Percentiles rank a stretch among this genome's conserved stretches.
Conservation (phyloP, 768 basidiomycete genomes). For the Leccinellum albellum region DNA sequence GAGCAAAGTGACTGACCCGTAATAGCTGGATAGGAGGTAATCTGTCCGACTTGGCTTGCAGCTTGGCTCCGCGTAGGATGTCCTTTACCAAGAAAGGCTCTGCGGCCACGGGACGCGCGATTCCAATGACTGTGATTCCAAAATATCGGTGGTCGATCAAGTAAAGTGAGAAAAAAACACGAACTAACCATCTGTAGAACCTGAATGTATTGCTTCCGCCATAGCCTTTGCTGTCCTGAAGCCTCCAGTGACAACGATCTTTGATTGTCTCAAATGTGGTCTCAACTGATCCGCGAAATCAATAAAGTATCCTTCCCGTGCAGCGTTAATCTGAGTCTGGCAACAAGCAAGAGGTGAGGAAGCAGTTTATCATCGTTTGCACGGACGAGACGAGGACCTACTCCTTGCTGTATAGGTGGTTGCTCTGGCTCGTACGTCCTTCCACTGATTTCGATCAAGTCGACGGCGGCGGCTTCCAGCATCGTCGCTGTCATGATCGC, state of each 20-base stretch:
- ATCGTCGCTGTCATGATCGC: constrained; percentile 25
- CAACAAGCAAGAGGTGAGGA: neutral
- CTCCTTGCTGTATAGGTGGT: constrained; percentile 4
- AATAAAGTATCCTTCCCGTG: constrained; percentile 30
- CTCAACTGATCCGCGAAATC: constrained; percentile 28
- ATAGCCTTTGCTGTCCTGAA: constrained; percentile 29
- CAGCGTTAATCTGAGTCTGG: constrained; percentile 11
- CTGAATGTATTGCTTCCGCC: constrained; percentile 23
- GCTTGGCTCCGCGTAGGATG: constrained; percentile 24
- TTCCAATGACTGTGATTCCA: constrained; percentile 22
- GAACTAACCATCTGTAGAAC: constrained; percentile 27
- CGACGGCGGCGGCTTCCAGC: constrained; percentile 34
- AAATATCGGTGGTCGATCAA: neutral
- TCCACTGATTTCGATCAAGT: constrained; percentile 42
- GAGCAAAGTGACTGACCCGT: constrained; percentile 17
- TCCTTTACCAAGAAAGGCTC: constrained; percentile 30
- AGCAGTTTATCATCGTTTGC: neutral
- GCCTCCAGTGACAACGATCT: constrained; percentile 30
- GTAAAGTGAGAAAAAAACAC: neutral
- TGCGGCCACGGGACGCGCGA: constrained; percentile 29
- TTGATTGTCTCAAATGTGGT: constrained; percentile 23
- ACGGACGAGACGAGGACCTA: neutral
- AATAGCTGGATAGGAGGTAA: constrained; percentile 38
- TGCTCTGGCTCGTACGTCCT: constrained; percentile 32
- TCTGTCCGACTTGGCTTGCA: constrained; percentile 22